Evolutionary conservation across 2,329 filamentous ascomycete species (phyloP).

Genomic region (Fusarium annulatum): DNA sequence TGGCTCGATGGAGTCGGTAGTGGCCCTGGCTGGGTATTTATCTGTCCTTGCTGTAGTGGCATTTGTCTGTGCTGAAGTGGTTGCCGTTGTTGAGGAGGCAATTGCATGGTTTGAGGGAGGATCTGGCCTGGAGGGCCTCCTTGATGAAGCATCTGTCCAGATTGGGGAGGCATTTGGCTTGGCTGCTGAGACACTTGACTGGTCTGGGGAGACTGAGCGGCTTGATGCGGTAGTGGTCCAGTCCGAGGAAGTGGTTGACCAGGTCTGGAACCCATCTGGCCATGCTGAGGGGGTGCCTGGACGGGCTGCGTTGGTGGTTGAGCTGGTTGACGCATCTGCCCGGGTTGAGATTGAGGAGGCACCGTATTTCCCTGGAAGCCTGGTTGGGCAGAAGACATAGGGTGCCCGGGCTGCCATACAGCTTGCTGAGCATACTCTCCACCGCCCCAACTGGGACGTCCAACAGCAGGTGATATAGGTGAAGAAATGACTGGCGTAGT

Average conservation of each 20-base stretch:
- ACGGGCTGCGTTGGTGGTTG: slow-evolving; percentile 9
- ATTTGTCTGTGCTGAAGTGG: not conserved
- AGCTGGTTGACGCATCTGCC: not conserved
- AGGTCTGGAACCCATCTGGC: not conserved
- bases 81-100: not conserved
- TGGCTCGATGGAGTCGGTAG: not conserved
- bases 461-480: slow-evolving; percentile 13
- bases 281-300: not conserved
- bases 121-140: not conserved
- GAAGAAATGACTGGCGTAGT: slow-evolving; percentile 27
- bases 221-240: not conserved
- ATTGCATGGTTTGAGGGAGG: not conserved
- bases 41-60: not conserved
- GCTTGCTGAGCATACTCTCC: slow-evolving; percentile 36
- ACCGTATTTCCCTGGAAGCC: slow-evolving; percentile 10
- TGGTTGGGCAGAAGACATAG: slow-evolving; percentile 7
- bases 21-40: not conserved
- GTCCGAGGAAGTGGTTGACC: not conserved
- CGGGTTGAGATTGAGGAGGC: slow-evolving; percentile 7
- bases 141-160: not conserved
- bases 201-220: not conserved
- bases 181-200: not conserved
- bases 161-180: not conserved
- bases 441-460: slow-evolving; percentile 31
- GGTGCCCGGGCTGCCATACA: slow-evolving; percentile 40